Evolutionary conservation across 192 early-diverging fungal genomes (phyloP).

Genomic region (Tieghemiomyces parasiticus): DNA sequence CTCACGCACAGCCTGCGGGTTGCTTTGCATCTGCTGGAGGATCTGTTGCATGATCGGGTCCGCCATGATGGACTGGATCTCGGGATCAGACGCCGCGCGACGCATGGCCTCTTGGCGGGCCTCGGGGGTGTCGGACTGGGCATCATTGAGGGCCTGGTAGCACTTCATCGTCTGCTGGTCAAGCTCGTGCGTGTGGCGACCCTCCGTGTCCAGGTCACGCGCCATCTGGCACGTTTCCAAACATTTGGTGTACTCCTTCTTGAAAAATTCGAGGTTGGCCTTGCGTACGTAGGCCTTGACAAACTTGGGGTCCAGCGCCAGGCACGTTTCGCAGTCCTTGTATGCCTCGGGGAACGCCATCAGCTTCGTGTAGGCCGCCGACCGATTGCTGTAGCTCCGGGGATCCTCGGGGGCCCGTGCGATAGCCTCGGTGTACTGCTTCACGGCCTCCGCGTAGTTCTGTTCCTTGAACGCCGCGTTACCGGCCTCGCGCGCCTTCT

Average conservation of each 20-base stretch:
- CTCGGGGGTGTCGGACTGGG: conserved; percentile 33
- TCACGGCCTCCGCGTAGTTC: conserved; percentile 73
- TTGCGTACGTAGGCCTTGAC: conserved; percentile 94
- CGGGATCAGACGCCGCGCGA: conserved; percentile 83
- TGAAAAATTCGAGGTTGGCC: conserved; percentile 74
- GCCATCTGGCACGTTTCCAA: conserved; percentile 71
- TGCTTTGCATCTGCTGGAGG: conserved; percentile 92
- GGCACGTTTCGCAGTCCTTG: conserved; percentile 86
- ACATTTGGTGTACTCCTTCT: conserved; percentile 74
- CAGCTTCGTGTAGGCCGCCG: conserved; percentile 89
- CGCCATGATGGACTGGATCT: conserved; percentile 66
- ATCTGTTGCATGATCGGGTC: conserved; percentile 97
- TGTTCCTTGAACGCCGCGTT: conserved; percentile 87
- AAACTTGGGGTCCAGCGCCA: conserved; percentile 73
- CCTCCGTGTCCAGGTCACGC: conserved; percentile 60
- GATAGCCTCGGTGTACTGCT: conserved; percentile 90
- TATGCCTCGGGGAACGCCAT: conserved; percentile 86
- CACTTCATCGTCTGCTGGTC: conserved; percentile 63
- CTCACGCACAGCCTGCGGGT: conserved; percentile 83
- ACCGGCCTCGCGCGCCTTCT: conserved; percentile 85
- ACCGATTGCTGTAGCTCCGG: conserved; percentile 89
- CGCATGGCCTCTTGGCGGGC: conserved; percentile 63
- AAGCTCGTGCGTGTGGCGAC: conserved; percentile 76
- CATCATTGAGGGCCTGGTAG: conserved; percentile 58
- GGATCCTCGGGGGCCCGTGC: conserved; percentile 87